phyloP scores from a whole-genome alignment of 805 yeast genomes.

The Hanseniaspora clermontiae region DNA sequence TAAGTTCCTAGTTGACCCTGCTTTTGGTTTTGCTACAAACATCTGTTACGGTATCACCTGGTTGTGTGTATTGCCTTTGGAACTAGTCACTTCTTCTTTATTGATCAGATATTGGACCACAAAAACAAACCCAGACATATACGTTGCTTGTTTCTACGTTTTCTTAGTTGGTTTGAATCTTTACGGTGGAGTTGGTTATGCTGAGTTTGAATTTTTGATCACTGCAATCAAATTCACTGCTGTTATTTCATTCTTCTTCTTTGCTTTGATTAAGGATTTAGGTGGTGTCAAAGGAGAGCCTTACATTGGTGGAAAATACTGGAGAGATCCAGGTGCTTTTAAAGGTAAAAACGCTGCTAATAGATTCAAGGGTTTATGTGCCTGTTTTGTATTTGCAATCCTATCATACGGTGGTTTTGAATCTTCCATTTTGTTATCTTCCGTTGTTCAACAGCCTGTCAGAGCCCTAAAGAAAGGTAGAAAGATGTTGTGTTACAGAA shows the following conservation, averaged over 20 bases:
- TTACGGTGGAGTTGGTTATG: slow-evolving; percentile 47
- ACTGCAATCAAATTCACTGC: slow-evolving; percentile 47
- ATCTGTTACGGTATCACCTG: slow-evolving; percentile 60
- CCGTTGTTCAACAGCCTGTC: slow-evolving; percentile 43
- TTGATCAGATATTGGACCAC: slow-evolving; percentile 43
- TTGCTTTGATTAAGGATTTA: slow-evolving; percentile 42
- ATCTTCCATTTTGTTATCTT: slow-evolving; percentile 48
- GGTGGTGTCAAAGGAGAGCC: slow-evolving; percentile 41
- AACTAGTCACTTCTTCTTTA: slow-evolving; percentile 49
- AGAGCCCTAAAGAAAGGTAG: slow-evolving; percentile 46
- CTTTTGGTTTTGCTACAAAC: slow-evolving; percentile 60
- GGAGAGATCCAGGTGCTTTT: slow-evolving; percentile 45
- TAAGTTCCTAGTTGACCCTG: slow-evolving; percentile 50
- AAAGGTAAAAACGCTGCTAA: slow-evolving; percentile 27
- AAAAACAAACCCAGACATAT: slow-evolving; percentile 40
- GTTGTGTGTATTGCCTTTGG: slow-evolving; percentile 54
- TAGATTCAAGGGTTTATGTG: slow-evolving; percentile 43
- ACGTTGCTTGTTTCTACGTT: slow-evolving; percentile 44
- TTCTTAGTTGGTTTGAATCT: slow-evolving; percentile 37
- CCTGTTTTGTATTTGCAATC: slow-evolving; percentile 44
- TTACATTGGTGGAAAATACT: slow-evolving; percentile 39
- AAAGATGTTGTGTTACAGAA: slow-evolving; percentile 44
- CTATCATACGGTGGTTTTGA: slow-evolving; percentile 53
- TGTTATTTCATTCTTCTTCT: slow-evolving; percentile 46
- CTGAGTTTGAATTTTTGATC: slow-evolving; percentile 55